phyloP scores from a whole-genome alignment of 805 yeast genomes.

The Kluyveromyces aestuarii region DNA sequence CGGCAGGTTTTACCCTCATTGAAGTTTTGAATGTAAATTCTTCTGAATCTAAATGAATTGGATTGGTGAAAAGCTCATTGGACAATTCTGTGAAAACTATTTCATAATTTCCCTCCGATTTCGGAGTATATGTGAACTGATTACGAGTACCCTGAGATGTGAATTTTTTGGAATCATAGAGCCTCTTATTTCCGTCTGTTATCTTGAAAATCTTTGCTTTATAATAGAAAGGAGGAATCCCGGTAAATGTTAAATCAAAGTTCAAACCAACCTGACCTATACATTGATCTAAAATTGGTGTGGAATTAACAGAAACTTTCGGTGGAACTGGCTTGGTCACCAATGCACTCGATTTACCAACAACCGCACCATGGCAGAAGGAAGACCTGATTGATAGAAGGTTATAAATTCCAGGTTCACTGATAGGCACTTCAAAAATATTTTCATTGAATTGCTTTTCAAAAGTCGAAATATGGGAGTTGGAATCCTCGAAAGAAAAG shows the following conservation, averaged over 20 bases:
- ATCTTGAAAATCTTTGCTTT: slow-evolving; percentile 52
- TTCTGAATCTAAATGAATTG: slow-evolving; percentile 28
- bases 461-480: slow-evolving; percentile 12
- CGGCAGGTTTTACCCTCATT: slow-evolving; percentile 62
- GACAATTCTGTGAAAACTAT: slow-evolving; percentile 57
- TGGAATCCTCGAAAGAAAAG: slow-evolving; percentile 26
- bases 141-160: slow-evolving; percentile 37
- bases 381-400: slow-evolving; percentile 46
- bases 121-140: slow-evolving; percentile 65
- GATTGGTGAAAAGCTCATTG: slow-evolving; percentile 52
- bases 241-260: slow-evolving; percentile 59
- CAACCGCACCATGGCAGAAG: slow-evolving; percentile 57
- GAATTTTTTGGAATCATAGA: slow-evolving; percentile 30
- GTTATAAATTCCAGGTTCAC: slow-evolving; percentile 58
- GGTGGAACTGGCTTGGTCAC: slow-evolving; percentile 55
- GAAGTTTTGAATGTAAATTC: slow-evolving; percentile 56
- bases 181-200: slow-evolving; percentile 28
- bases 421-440: slow-evolving; percentile 31
- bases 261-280: slow-evolving; percentile 85
- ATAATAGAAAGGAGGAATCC: slow-evolving; percentile 75
- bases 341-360: slow-evolving; percentile 44
- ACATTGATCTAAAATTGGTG: slow-evolving; percentile 70
- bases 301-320: slow-evolving; percentile 31
- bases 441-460: slow-evolving; percentile 19
- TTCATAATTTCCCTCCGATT: slow-evolving; percentile 70